Conservation (phyloP, 1,284 basidiomycete species). For the Ceratobasidium sp. region DNA sequence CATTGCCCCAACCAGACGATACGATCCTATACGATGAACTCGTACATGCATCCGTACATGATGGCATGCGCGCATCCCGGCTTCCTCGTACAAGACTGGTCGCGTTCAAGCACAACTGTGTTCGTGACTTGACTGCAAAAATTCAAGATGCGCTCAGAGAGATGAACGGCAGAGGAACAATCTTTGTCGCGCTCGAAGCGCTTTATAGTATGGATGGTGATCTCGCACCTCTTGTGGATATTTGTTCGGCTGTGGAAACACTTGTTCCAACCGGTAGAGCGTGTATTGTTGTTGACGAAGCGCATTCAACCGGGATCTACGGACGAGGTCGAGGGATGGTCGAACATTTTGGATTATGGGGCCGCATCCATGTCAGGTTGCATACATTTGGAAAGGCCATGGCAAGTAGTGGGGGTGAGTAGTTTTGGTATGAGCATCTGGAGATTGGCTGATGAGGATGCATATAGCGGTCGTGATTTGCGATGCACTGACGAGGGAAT, state of each 20-base stretch:
- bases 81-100: slow-evolving; percentile 50
- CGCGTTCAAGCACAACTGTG: slow-evolving; percentile 79
- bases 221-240: slow-evolving; percentile 73
- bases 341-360: slow-evolving; percentile 59
- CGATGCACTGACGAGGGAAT: slow-evolving; percentile 74
- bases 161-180: slow-evolving; percentile 52
- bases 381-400: slow-evolving; percentile 74
- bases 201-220: slow-evolving; percentile 98
- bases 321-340: slow-evolving; percentile 73
- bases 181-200: slow-evolving; percentile 82
- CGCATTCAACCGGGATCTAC: slow-evolving; percentile 85
- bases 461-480: slow-evolving; percentile 78
- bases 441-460: slow-evolving; percentile 44
- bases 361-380: slow-evolving; percentile 58
- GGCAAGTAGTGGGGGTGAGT: slow-evolving; percentile 79
- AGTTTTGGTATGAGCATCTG: slow-evolving; percentile 35
- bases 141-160: slow-evolving; percentile 47
- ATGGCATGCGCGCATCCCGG: slow-evolving; percentile 83
- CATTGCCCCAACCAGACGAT: slow-evolving; percentile 83
- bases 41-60: slow-evolving; percentile 92
- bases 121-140: slow-evolving; percentile 56
- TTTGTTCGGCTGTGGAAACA: slow-evolving; percentile 66
- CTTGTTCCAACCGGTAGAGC: slow-evolving; percentile 67
- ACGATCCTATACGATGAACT: slow-evolving; percentile 85
- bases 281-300: slow-evolving; percentile 86